Base-by-base conservation (phyloP, 139 green algal genomes). In the Coelastrella sp. region DNA sequence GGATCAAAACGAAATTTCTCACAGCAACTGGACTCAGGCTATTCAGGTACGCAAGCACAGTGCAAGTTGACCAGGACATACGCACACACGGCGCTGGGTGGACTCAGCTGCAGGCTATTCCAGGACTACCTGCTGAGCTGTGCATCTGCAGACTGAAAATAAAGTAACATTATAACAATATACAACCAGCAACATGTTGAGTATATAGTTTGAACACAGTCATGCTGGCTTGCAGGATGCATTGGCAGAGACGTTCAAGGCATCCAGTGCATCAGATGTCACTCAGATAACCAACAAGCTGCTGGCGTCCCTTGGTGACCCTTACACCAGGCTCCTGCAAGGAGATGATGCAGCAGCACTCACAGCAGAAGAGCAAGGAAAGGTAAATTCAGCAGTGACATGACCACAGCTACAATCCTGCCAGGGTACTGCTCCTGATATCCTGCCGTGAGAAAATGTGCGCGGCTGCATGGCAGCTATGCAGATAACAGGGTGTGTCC, bases 321-420 rank as follows among this genome's bases (percentile, higher is more conserved):
- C 96, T 0, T 98, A 95, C 93, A 98, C 96, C 1, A 93, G 96
- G 76, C 91, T 98, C 25, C 86, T 98, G 63, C 88, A 92, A 9
- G 87, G 93, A 0, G 89, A 92, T 78, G 89, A 73, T 56, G 88
- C 58, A 15, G 86, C 79, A 66, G 61, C 76, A 25, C 80, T 91
- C 6, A 10, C 78, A 61, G 78, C 86, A 56, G 19, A 87, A 12
- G 88, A 78, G 19, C 56, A 92, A 63, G 91, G 83, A 78, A 88
- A 92, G 83, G 88, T 89, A 70, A 14, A 70, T 6, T 70, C 63
- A 72, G 12, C 63, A 72, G 63, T 4, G 63, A 72, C 1, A 49
- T 49, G 35, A 49, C 35, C 35, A 49, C 35, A 3, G 3, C 35
- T 49, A 49, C 3, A 3, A 49, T 3, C 35, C 35, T 1, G 35